Evolutionary conservation across 148 eudicot species (phyloP), one percentile per base, ranked within the genome.

Genomic region (Drosera capensis): DNA sequence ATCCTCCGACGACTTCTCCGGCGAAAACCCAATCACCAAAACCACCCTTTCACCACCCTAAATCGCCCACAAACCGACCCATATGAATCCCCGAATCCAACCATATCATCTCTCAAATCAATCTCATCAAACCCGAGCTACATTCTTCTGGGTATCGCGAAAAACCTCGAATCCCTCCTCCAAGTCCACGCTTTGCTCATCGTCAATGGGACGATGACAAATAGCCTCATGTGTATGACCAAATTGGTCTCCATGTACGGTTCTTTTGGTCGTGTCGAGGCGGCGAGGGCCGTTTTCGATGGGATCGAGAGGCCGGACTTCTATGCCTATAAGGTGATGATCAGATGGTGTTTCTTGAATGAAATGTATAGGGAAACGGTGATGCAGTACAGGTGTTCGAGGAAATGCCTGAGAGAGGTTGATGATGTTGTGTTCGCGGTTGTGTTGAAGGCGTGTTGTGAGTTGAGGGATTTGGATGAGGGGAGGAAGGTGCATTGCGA

Each of bases 391-490:
- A 66, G 16, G 30, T 55, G 75, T 67, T 51, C 74, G 88, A 66
- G 69, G 66, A 66, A 63, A 59, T 58, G 74, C 46, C 63, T 79
- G 7, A 71, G 49, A 25, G 78, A 71, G 39, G 22, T 41, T 25
- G 88, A 84, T 50, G 67, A 74, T 30, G 54, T 69, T 47, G 69
- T 84, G 43, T 70, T 84, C 40, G 71, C 94, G 5, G 60, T 66
- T 59, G 88, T 77, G 44, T 52, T 84, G 61, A 84, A 84, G 63
- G 85, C 88, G 23, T 84, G 88, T 60, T 71, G 57, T 12, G 77
- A 77, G 46, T 49, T 71, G 63, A 41, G 77, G 42, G 59, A 66
- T 46, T 0, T 84, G 14, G 54, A 41, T 25, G 74, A 65, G 60
- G 94, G 85, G 60, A 69, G 57, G 74, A 74, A 63, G 42, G 65